Conservation (phyloP, 306 rosid species). For the Pterocarpus santalinus region DNA sequence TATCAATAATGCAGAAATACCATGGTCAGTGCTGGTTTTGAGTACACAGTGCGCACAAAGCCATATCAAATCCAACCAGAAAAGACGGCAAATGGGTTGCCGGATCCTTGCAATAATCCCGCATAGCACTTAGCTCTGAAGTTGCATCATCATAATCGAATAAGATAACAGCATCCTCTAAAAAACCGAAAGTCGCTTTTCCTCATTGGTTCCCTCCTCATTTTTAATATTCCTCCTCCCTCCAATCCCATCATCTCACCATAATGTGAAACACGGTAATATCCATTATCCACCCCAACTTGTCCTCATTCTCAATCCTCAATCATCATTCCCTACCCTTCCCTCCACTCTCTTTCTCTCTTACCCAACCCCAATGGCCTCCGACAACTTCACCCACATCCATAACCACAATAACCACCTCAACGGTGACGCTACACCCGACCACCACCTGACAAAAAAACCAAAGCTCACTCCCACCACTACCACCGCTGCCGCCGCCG, state of each 20-base stretch:
- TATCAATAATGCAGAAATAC: background rate
- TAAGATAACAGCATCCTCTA: background rate
- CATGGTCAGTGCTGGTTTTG: background rate
- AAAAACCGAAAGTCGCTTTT: background rate
- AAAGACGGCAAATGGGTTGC: background rate
- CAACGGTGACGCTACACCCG: conserved; percentile 63
- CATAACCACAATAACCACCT: conserved; percentile 34
- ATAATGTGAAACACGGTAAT: background rate
- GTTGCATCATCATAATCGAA: background rate
- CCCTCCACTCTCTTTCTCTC: background rate
- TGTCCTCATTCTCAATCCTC: conserved; percentile 6
- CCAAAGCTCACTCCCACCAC: conserved; percentile 45
- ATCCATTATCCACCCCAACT: background rate
- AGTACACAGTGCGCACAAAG: background rate
- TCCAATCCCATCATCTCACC: background rate
- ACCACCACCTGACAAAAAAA: conserved; percentile 57
- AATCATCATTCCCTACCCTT: background rate
- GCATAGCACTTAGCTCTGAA: background rate
- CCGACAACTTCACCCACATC: conserved; percentile 40
- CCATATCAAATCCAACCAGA: background rate
- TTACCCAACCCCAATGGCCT: conserved; percentile 38
- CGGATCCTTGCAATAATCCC: background rate
- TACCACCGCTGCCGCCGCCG: conserved; percentile 25
- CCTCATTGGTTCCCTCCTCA: background rate
- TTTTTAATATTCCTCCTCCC: background rate